Percentiles rank a stretch among this genome's conserved stretches.
Conservation (phyloP, 441 rosid species). For the Populus hybrid region DNA sequence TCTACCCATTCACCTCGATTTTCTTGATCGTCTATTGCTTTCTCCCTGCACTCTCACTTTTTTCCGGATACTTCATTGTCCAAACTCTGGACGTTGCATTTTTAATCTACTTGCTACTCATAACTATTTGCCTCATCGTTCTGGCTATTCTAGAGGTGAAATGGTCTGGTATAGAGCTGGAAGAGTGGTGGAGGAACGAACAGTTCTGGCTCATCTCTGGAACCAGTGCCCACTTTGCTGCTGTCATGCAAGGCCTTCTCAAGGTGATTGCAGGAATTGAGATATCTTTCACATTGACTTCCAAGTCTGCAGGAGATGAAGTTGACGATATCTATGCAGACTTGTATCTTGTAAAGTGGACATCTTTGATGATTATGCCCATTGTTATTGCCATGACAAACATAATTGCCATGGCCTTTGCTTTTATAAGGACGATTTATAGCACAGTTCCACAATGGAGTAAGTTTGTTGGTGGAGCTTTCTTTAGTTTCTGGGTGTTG, state of each 20-base stretch:
- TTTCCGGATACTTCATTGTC: constrained; percentile 85
- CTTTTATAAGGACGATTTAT: constrained; percentile 64
- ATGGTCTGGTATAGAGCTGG: constrained; percentile 77
- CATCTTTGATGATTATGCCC: constrained; percentile 77
- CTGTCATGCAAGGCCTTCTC: constrained; percentile 71
- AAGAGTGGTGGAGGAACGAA: constrained; percentile 97
- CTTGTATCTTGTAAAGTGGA: constrained; percentile 74
- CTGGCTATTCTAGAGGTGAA: constrained; percentile 74
- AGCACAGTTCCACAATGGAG: constrained; percentile 73
- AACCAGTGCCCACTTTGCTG: constrained; percentile 78
- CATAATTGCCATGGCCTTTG: constrained; percentile 62
- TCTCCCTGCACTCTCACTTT: constrained; percentile 87
- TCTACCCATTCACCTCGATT: constrained; percentile 83
- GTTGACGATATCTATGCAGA: constrained; percentile 73
- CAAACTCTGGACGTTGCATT: constrained; percentile 51
- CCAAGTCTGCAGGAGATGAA: constrained; percentile 76
- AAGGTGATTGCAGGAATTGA: constrained; percentile 90
- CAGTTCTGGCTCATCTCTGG: constrained; percentile 87
- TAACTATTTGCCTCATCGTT: constrained; percentile 54
- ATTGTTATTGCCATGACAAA: constrained; percentile 85
- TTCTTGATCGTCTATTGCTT: constrained; percentile 84
- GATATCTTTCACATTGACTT: constrained; percentile 79
- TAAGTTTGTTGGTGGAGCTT: constrained; percentile 82
- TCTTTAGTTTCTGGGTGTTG: constrained; percentile 90
- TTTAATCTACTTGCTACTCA: constrained; percentile 55